phyloP scores from a whole-genome alignment of 2,329 filamentous ascomycete genomes.

The Calonectria honghensis region DNA sequence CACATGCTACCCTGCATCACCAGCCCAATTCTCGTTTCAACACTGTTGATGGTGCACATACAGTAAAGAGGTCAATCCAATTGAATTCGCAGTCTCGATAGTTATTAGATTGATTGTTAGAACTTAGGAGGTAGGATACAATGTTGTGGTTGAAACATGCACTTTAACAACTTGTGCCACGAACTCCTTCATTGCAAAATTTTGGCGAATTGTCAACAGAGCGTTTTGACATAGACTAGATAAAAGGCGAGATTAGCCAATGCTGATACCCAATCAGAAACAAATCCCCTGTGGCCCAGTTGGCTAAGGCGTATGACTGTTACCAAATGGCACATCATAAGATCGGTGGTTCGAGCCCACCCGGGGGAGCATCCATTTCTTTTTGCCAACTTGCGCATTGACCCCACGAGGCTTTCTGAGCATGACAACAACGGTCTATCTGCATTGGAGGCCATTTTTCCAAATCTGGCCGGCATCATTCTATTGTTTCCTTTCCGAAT shows the following conservation, averaged over 20 bases:
- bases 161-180: not conserved
- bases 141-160: not conserved
- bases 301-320: conserved; percentile 5
- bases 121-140: not conserved
- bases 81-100: not conserved
- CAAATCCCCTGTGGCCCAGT: conserved; percentile 3
- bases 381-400: not conserved
- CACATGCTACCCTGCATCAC: not conserved
- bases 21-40: not conserved
- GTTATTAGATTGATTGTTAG: not conserved
- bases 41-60: not conserved
- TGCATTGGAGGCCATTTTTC: too few relatives aligned
- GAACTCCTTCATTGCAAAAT: too few relatives aligned
- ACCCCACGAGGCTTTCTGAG: too few relatives aligned
- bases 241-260: not conserved
- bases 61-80: not conserved
- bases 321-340: not conserved
- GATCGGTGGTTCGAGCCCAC: conserved; percentile 1
- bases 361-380: not conserved
- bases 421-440: too few relatives aligned
- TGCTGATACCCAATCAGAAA: not conserved
- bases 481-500: too few relatives aligned
- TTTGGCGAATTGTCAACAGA: too few relatives aligned
- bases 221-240: too few relatives aligned
- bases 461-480: too few relatives aligned